Evolutionary conservation across 2,329 filamentous ascomycete genomes (phyloP), one percentile per base, ranked within the genome.

Genomic region (Cladophialophora psammophila): DNA sequence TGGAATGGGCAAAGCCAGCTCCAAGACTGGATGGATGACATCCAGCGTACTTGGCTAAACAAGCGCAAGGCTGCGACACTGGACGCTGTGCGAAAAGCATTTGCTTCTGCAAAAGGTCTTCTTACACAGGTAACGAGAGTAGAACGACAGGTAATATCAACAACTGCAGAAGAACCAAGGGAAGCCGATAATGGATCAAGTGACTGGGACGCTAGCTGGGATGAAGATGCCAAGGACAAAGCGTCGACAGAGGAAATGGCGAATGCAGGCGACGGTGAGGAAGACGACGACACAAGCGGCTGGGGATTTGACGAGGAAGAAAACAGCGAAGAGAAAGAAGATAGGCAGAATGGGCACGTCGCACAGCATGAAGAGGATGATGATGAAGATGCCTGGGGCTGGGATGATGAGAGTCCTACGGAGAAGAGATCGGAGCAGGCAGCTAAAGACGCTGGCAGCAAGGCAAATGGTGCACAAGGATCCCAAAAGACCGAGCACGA

Each of bases 171-270:
- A 1, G 84, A 83, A 13, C 77, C 79, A 13, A 81, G 71, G 9
- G 76, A 81, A 67, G 63, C 42, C 15, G 72, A 82, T 68, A 63
- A 68, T 15, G 72, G 78, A 35, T 75, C 81, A 3, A 81, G 84
- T 63, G 92, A 93, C 55, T 96, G 93, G 91, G 89, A 91, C 73
- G 87, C 88, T 53, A 90, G 87, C 12, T 97, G 94, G 93, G 88
- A 90, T 65, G 90, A 92, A 26, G 69, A 69, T 34, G 58, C 60
- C 6, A 63, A 64, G 31, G 59, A 65, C 9, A 50, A 58, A 38
- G 10, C 38, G 2, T 50, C 50, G 3, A 45, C 35, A 20, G 34
- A 15, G 6, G 57, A 59, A 12, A 26, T 34, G 4, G 13, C 56
- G 2, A 53, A 67, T 18, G 40, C 55, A 7, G 38, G 10, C 32